These are phyloP conservation scores for Parachaetomium inaequale DNA, from an alignment of 495 filamentous ascomycete genomes.

Conservation along the genomic window DNA sequence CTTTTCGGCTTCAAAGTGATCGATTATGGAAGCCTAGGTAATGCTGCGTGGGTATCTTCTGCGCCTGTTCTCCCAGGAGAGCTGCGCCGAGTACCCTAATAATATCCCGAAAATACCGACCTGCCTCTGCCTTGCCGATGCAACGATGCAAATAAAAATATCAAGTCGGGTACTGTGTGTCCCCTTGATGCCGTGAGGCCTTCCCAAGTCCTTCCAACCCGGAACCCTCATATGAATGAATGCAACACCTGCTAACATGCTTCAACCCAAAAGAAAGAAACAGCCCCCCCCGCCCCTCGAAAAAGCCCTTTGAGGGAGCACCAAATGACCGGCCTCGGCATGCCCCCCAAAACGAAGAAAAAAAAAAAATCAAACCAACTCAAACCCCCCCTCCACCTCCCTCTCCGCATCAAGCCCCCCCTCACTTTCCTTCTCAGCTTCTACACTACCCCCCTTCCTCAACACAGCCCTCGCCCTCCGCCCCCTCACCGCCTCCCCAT, in stretches of 20 bases:
- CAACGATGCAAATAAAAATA: not conserved
- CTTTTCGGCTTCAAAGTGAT: not conserved
- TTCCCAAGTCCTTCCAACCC: not conserved
- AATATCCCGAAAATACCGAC: not conserved
- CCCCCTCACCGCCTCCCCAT: constrained; percentile 43
- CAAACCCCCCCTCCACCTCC: constrained; percentile 46
- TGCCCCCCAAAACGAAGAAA: no score
- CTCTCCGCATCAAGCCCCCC: constrained; percentile 8
- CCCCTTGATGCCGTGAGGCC: not conserved
- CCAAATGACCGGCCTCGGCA: not conserved
- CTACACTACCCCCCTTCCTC: constrained; percentile 1
- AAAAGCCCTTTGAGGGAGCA: no score
- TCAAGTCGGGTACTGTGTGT: not conserved
- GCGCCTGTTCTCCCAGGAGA: not conserved
- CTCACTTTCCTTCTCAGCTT: not conserved
- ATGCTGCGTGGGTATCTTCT: not conserved
- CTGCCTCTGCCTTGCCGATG: not conserved
- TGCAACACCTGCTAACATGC: constrained; percentile 4
- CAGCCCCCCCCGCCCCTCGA: no score
- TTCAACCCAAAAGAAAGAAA: not conserved
- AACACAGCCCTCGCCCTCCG: constrained; percentile 35
- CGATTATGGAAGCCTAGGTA: not conserved
- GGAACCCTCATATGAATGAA: not conserved
- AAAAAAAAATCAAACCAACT: constrained; percentile 42
- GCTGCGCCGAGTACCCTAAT: not conserved